Evolutionary conservation across 2,329 filamentous ascomycete genomes (phyloP), one percentile per base, ranked within the genome.

Genomic region (Diatrype stigma): DNA sequence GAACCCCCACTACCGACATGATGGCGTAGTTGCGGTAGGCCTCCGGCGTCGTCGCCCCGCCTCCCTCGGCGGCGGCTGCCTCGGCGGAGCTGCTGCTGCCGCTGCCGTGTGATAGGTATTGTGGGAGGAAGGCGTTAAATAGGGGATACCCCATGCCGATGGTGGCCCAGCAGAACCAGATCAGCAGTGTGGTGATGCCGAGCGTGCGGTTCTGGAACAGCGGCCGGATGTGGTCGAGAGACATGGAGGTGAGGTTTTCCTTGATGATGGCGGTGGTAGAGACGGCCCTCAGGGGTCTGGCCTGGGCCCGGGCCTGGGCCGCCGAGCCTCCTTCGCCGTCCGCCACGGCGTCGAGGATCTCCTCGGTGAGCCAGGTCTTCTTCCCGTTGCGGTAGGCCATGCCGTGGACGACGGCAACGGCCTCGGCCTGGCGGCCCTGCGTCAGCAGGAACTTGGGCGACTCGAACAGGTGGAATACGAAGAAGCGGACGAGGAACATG

Each of bases 41-140:
- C 21, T 73, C 71, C 53, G 67, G 64, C 3, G 75, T 61, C 30
- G 55, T 60, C 32, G 60, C 64, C 28, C 64, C 64, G n/a, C 51
- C 55, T 3, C 58, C 56, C 19, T 56, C 64, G 12, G 55, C 57
- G 32, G 58, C 73, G 32, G 70, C 67, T 45, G 67, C 63, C 17
- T 67, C 65, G 12, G 70, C 63, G 23, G 70, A 69, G 10, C 70
- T 70, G 23, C 81, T 78, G 50, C 83, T 63, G 23, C 70, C 68
- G 10, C 70, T 70, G 23, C 81, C 78, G 50, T 83, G 79, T 22
- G 84, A 81, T 52, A 95, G 81, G 63, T 94, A 94, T 59, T 94
- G 88, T 0, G 90, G 90, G n/a, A 96, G 77, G 70, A 95, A 95
- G 48, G 88, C 87, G 68, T 94, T 94, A 79, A 93, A 96, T 2